Base-by-base conservation (phyloP, 768 basidiomycete genomes). In the Mrakia blollopis region DNA sequence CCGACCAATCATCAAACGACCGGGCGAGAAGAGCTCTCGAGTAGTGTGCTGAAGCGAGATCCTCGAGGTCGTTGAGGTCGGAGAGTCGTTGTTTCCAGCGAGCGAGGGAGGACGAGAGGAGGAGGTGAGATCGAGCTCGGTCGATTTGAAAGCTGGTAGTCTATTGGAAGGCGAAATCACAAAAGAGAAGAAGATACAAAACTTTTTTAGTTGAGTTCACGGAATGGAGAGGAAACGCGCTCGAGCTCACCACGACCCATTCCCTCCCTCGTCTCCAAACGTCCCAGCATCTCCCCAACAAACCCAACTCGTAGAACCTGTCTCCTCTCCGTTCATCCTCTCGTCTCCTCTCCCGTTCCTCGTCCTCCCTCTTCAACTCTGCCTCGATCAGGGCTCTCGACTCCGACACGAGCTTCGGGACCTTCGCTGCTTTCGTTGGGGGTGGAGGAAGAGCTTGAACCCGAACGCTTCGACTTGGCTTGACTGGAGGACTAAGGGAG, bases 271-370 rank as follows among this genome's bases (percentile, higher is more conserved):
- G 87, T 65, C 85, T 86, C 93, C 93, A 94, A 77, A 90, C 87
- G 68, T 89, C 87, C 88, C 89, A 91, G 80, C 88, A 92, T 23
- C 88, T 88, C 80, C 89, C 89, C 37, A 92, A 72, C 75, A 93
- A 83, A 72, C 86, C 86, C 72, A 89, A 88, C 41, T 88, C 85
- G 62, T 89, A 86, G 82, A 90, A 92, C 74, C 85, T 85, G 82
- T 89, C 91, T 28, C 93, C 93, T 39, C 88, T 87, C 79, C 87
- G 85, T 81, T 92, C 90, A 79, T 79, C 73, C 75, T 76, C 75
- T 14, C 73, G 68, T 32, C 65, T 71, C 13, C 65, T 18, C 11
- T 54, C 75, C 11, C 72, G 37, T 62, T 77, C 76, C 37, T 79
- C 72, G 41, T 73, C 73, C 65, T 77, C 75, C 32, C 76, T 63